Base-by-base conservation (phyloP, 441 rosid species). In the Geranium incanum region DNA sequence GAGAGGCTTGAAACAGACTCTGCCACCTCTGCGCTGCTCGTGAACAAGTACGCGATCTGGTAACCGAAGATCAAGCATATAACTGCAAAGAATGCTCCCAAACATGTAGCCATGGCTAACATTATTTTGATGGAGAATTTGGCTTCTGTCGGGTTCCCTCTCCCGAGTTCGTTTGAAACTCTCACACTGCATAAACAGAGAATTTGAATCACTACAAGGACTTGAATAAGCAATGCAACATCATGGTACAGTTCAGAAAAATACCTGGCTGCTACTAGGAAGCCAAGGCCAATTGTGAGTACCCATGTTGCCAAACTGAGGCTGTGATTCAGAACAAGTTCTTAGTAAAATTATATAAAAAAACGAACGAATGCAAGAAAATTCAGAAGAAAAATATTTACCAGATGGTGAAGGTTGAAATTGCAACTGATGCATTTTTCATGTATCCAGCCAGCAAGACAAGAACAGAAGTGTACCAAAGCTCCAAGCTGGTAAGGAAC, bases 321-420 rank as follows among this genome's bases (percentile, higher is more conserved):
- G 85, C 91, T 85, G 78, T 67, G 74, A 36, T 59, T 48, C 66
- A 38, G 23, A 9, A 45, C 52, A 45, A 11, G n/a, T 33, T 66
- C 12, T 1, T 21, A 11, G 39, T 0, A 11, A 6, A 0, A 0
- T 11, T 45, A 8, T 8, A 9, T 8, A 15, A 1, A 0, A 5
- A 33, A 4, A n/a, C 12, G 1, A 18, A 0, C 2, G 5, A 18
- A 19, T 62, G n/a, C 9, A 15, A 36, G 5, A 33, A 13, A 8
- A 3, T 9, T 3, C 43, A 39, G 36, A 38, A 9, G 41, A 19
- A 11, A 7, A 60, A 43, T 28, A 23, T 0, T 6, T 82, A 88
- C 96, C 93, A 90, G 65, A 90, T 86, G 28, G 90, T 82, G 80
- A 90, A 86, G 41, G 96, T 87, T 69, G 93, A 83, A 63, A 90